A percentile compares a stretch with the other conserved stretches of the same genome.
These are phyloP conservation scores for Thelephora terrestris DNA, from an alignment of 1,284 basidiomycete species.

Conservation along the genomic window DNA sequence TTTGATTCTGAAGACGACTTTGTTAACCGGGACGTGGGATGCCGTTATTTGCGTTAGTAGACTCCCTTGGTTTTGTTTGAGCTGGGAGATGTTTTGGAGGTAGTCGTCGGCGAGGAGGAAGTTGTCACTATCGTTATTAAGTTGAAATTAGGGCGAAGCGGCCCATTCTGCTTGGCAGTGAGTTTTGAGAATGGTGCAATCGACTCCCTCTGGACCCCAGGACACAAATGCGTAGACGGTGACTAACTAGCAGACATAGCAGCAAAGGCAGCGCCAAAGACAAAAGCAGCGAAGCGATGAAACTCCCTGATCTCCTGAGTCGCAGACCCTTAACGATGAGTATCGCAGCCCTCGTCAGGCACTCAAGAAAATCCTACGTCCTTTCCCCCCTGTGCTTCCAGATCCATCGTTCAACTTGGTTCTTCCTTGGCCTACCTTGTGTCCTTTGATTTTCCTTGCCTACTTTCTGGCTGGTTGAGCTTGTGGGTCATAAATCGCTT, in stretches of 20 bases:
- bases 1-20: neutral
- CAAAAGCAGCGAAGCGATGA: too few species aligned
- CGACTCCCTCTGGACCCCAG: too few species aligned
- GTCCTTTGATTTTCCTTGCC: neutral
- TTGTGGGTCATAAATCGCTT: slow-evolving; percentile 1
- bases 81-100: neutral
- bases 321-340: too few species aligned
- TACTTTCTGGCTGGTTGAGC: neutral
- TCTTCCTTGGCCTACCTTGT: neutral
- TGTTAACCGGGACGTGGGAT: neutral
- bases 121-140: neutral
- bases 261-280: too few species aligned
- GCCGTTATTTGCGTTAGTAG: neutral
- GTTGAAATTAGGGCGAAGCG: neutral
- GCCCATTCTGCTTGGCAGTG: neutral
- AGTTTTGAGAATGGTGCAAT: too few species aligned
- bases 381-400: slow-evolving; percentile 11
- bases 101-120: neutral
- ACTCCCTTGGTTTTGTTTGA: neutral
- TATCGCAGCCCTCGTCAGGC: too few species aligned
- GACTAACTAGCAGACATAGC: slow-evolving; percentile 9
- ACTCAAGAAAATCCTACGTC: slow-evolving; percentile 9
- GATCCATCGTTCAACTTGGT: neutral
- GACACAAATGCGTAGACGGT: too few species aligned
- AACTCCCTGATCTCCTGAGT: too few species aligned